These are phyloP conservation scores for Raphanus sativus DNA, from an alignment of 345 rosid species.

Conservation along the genomic window DNA sequence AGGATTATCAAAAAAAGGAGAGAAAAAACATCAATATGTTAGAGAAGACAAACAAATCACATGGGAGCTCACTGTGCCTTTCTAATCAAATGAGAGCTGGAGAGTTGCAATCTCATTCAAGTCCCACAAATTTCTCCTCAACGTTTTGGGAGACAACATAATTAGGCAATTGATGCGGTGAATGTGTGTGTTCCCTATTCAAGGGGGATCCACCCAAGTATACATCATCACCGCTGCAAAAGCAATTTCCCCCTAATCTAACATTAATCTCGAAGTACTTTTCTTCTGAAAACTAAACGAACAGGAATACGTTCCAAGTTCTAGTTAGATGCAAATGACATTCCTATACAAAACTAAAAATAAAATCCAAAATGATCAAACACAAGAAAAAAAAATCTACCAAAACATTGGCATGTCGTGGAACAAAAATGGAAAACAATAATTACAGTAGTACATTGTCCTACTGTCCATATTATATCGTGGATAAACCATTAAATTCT, in stretches of 20 bases:
- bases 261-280: neutral
- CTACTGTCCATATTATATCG: neutral
- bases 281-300: neutral
- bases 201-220: conserved; percentile 21
- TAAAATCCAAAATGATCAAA: neutral
- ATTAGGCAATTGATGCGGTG: conserved; percentile 19
- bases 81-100: conserved; percentile 16
- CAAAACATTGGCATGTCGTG: neutral
- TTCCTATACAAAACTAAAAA: neutral
- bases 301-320: neutral
- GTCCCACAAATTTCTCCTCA: conserved; percentile 7
- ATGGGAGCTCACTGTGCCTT: conserved; percentile 6
- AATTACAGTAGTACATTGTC: neutral
- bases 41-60: conserved; percentile 20
- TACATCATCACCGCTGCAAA: conserved; percentile 18
- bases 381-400: neutral
- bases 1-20: too few relatives aligned
- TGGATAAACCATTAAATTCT: neutral
- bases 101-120: neutral
- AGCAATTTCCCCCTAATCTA: neutral
- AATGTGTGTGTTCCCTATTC: conserved; percentile 11
- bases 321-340: neutral
- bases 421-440: conserved; percentile 6
- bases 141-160: conserved; percentile 4
- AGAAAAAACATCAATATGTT: neutral